Percentiles rank a stretch among this genome's conserved stretches.
Evolutionary conservation across 306 rosid species (phyloP).

Genomic region (Prinsepia uniflora): DNA sequence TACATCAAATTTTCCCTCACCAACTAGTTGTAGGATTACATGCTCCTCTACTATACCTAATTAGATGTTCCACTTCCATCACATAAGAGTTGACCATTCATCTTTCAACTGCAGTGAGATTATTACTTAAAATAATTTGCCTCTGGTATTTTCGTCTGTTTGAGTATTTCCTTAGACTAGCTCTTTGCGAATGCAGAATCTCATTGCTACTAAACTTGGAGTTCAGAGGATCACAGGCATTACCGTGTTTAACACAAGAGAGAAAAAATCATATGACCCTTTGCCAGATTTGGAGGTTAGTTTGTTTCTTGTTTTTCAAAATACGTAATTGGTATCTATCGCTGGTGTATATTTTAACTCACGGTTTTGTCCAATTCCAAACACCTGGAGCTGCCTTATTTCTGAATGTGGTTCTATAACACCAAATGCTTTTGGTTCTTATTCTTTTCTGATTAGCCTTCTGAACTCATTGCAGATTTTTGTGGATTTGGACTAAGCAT

Average conservation of each 20-base stretch:
- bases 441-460: conserved; percentile 18
- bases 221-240: conserved; percentile 87
- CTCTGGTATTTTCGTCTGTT: background rate
- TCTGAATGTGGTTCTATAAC: background rate
- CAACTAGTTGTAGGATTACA: background rate
- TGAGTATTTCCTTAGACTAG: conserved; percentile 1
- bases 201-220: conserved; percentile 88
- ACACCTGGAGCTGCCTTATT: background rate
- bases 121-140: background rate
- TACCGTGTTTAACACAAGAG: conserved; percentile 62
- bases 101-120: too few species aligned
- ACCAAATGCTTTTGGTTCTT: background rate
- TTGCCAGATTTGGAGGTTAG: conserved; percentile 85
- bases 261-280: conserved; percentile 72
- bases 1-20: too few species aligned
- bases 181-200: conserved; percentile 56
- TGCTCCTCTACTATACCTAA: background rate
- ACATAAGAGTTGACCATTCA: background rate
- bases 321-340: background rate
- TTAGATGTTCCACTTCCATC: background rate
- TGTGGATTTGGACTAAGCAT: conserved; percentile 52
- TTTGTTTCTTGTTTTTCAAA: background rate
- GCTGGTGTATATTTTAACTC: background rate
- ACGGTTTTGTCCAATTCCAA: background rate
- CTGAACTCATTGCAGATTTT: conserved; percentile 61